These are phyloP conservation scores for Diplotaxis tenuifolia DNA, from an alignment of 345 rosid species.

Conservation along the genomic window DNA sequence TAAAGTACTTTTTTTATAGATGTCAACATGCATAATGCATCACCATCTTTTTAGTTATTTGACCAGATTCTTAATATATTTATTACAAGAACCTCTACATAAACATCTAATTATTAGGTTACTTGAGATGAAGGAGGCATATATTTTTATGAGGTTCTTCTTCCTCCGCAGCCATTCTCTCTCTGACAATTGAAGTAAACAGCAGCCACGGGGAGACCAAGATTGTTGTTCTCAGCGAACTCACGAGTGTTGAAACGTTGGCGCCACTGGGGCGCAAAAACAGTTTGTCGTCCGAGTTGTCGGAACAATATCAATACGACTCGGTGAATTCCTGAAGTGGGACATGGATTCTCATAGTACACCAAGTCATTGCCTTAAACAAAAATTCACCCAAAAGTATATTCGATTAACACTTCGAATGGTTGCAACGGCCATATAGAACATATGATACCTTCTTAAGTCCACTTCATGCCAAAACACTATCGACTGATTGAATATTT, in stretches of 20 bases:
- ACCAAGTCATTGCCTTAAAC: slow-evolving; percentile 68
- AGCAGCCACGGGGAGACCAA: slow-evolving; percentile 73
- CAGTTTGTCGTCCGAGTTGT: slow-evolving; percentile 79
- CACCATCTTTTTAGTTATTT: neutral
- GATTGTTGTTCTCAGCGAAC: slow-evolving; percentile 84
- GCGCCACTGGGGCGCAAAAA: slow-evolving; percentile 90
- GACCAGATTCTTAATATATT: neutral
- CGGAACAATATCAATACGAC: slow-evolving; percentile 65
- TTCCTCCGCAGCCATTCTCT: slow-evolving; percentile 71
- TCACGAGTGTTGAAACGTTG: slow-evolving; percentile 78
- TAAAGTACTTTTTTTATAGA: neutral
- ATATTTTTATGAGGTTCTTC: slow-evolving; percentile 31
- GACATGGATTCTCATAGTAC: slow-evolving; percentile 74
- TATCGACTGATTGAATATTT: neutral
- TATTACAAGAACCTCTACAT: neutral
- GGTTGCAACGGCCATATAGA: neutral
- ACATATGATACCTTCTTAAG: neutral
- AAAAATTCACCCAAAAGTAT: neutral
- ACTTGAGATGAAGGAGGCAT: neutral
- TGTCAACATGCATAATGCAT: neutral
- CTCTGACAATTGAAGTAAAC: slow-evolving; percentile 77
- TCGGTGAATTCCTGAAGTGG: slow-evolving; percentile 71
- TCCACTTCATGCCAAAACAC: neutral
- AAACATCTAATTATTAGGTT: neutral
- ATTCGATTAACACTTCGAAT: neutral